phyloP scores from a whole-genome alignment of 768 basidiomycete species.

The Leccinum boreale region DNA sequence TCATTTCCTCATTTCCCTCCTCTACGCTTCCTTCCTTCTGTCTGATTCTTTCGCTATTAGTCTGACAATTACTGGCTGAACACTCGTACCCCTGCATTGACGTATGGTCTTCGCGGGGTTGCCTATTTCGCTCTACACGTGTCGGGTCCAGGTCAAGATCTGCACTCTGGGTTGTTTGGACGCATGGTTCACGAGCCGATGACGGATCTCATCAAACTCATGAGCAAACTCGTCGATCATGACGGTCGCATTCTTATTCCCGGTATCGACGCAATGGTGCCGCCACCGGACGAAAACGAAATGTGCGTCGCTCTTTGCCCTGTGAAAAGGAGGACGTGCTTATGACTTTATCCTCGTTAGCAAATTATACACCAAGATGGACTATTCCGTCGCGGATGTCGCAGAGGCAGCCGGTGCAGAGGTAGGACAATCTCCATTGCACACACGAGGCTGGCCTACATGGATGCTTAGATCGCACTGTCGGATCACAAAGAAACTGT shows the following conservation, averaged over 20 bases:
- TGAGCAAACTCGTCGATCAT: conserved; percentile 80
- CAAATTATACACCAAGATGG: conserved; percentile 67
- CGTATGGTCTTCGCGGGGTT: conserved; percentile 87
- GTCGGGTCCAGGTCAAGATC: conserved; percentile 79
- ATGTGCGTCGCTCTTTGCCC: conserved; percentile 37
- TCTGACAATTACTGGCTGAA: conserved; percentile 96
- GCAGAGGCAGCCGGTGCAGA: conserved; percentile 72
- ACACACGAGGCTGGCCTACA: background rate
- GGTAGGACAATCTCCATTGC: background rate
- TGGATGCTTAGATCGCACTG: conserved; percentile 48
- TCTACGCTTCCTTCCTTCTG: background rate
- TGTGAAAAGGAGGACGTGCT: background rate
- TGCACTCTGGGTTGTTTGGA: conserved; percentile 89
- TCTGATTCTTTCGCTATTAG: conserved; percentile 34
- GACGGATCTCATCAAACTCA: conserved; percentile 83
- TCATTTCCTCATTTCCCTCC: conserved; percentile 1
- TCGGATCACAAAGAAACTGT: conserved; percentile 72
- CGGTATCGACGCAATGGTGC: conserved; percentile 84
- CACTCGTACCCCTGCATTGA: conserved; percentile 73
- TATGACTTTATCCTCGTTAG: conserved; percentile 31
- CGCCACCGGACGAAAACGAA: conserved; percentile 69
- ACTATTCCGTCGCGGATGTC: conserved; percentile 71
- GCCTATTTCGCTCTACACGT: conserved; percentile 83
- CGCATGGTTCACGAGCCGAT: conserved; percentile 85
- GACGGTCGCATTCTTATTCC: conserved; percentile 85